Base-by-base conservation (phyloP, 306 rosid genomes). In the Lathyrus tuberosus region DNA sequence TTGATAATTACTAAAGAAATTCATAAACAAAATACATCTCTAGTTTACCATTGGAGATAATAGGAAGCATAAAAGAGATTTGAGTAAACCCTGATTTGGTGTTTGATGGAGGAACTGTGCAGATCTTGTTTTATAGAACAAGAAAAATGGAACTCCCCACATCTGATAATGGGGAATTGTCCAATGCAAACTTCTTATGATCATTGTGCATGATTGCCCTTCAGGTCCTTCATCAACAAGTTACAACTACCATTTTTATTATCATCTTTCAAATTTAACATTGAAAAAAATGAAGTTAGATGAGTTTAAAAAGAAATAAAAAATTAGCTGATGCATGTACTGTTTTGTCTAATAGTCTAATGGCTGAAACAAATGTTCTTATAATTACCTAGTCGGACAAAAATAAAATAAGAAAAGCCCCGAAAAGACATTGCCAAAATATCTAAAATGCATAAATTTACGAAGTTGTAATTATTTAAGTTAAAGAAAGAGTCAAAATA, bases 101-200 rank as follows among this genome's bases (percentile, higher is more conserved):
- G 76, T 72, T 53, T 62, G 60, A 0, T 81, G 79, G 5, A 76
- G 69, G 37, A 76, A 76, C 59, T 81, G 84, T 61, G 84, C 58
- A 24, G 52, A 59, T 72, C 84, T 72, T 67, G 84, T 81, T 5
- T 78, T 58, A 12, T 72, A 81, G 79, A 81, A 76, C 69, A 76
- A 10, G 59, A 28, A 76, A 83, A 89, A 85, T 49, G 92, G 96
- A 69, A 89, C 41, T 42, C 92, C 92, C 92, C 96, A 89, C 74
- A 89, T 78, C 84, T 79, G 15, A 67, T 89, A 89, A 78, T 86
- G 88, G 16, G 96, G 96, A 71, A 86, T 75, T 10, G 80, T 78
- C 96, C 96, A 89, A 61, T 89, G 96, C 42, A 73, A 44, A 81
- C 83, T 83, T 79, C 96, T 83, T 38, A 81, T 77, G 20, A 89